Conservation (phyloP, 2,329 filamentous ascomycete species). For the Diaporthe ampelina region DNA sequence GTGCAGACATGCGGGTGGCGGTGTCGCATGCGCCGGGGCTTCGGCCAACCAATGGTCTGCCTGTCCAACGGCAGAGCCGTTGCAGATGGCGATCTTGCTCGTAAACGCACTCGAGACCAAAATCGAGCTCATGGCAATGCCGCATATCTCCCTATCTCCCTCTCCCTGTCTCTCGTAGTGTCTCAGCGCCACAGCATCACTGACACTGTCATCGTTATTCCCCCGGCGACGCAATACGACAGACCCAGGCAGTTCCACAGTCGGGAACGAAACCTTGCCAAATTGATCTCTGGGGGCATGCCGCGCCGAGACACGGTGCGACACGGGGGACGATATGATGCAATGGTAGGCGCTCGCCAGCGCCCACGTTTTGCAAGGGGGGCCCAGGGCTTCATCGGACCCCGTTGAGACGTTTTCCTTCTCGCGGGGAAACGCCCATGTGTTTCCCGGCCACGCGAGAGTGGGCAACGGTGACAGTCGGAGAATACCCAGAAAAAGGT, state of each 20-base stretch:
- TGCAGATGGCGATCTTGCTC: neutral
- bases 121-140: neutral
- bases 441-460: constrained; percentile 4
- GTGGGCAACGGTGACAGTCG: constrained; percentile 2
- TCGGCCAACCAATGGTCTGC: neutral
- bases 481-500: neutral
- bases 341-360: neutral
- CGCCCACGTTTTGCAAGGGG: constrained; percentile 2
- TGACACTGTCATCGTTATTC: neutral
- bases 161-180: too few species aligned
- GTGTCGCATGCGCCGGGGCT: neutral
- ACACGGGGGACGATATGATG: neutral
- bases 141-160: neutral
- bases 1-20: constrained; percentile 9
- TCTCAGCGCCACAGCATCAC: neutral
- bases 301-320: neutral
- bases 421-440: neutral
- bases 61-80: neutral
- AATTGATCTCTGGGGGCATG: neutral
- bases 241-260: neutral
- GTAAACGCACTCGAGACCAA: neutral
- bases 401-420: neutral
- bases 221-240: neutral
- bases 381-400: neutral
- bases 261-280: neutral